Conservation (phyloP, 176 grass and related monocot species). For the Aegilops bicornis region DNA sequence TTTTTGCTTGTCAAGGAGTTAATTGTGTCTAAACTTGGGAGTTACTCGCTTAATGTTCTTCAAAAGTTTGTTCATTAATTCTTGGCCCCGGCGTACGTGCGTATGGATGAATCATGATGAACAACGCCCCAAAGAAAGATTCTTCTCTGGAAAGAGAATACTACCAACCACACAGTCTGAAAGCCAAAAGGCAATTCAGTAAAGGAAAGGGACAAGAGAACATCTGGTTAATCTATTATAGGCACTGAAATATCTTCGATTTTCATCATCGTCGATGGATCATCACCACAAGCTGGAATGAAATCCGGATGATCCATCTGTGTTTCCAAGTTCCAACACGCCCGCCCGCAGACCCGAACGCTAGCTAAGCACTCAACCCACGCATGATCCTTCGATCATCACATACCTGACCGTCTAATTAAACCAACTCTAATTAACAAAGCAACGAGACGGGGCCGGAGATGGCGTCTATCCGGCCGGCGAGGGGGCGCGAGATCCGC, state of each 20-base stretch:
- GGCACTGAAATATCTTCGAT: constrained; percentile 34
- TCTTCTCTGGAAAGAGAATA: constrained; percentile 24
- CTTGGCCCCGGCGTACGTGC: background rate
- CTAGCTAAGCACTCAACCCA: constrained; percentile 6
- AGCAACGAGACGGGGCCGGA: background rate
- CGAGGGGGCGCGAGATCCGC: background rate
- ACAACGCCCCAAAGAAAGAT: background rate
- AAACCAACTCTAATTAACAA: constrained; percentile 4
- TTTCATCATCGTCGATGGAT: constrained; percentile 27
- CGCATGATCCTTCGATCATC: constrained; percentile 43
- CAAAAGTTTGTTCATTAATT: background rate
- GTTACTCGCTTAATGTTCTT: background rate
- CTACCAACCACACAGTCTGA: constrained; percentile 9
- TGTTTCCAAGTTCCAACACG: background rate
- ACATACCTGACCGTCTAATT: background rate
- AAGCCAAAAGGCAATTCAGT: constrained; percentile 20
- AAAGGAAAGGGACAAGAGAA: background rate
- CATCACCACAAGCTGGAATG: background rate
- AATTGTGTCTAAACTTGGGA: background rate
- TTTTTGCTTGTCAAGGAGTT: background rate
- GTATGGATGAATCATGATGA: constrained; percentile 3
- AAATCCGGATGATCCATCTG: constrained; percentile 17
- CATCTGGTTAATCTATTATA: constrained; percentile 18
- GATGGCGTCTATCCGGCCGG: background rate
- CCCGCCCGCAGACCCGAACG: constrained; percentile 13